phyloP scores from a whole-genome alignment of 2,329 filamentous ascomycete genomes.

The Aspergillus neoniger region DNA sequence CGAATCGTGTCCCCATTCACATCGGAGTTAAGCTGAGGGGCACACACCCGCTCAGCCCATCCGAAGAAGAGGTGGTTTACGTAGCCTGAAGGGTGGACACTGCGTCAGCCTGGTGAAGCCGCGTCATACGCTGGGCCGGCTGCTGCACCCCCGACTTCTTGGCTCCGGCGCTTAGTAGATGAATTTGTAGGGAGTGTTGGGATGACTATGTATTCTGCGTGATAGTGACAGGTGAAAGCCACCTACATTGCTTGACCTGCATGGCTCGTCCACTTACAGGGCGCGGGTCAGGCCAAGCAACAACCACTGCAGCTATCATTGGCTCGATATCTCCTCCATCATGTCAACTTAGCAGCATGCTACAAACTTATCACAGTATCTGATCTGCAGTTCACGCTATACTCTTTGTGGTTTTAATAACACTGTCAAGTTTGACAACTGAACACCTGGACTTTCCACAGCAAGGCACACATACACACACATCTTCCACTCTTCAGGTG shows the following conservation, averaged over 20 bases:
- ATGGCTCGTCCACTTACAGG: neutral
- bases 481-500: too few relatives aligned
- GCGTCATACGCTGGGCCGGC: conserved; percentile 3
- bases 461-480: too few relatives aligned
- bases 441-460: too few relatives aligned
- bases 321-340: neutral
- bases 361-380: too few relatives aligned
- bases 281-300: neutral
- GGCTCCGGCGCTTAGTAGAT: conserved; percentile 3
- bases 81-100: neutral
- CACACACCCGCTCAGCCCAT: neutral
- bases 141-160: conserved; percentile 8
- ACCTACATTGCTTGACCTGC: neutral
- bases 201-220: neutral
- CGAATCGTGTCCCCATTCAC: too few relatives aligned
- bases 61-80: neutral
- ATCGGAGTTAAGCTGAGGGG: neutral
- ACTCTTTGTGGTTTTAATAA: too few relatives aligned
- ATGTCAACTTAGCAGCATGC: too few relatives aligned
- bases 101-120: conserved; percentile 9
- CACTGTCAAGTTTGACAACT: too few relatives aligned
- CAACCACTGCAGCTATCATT: neutral
- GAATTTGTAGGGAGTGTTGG: neutral
- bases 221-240: neutral
- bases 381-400: too few relatives aligned